Conservation (phyloP, 148 eudicot species). For the Drosera capensis region DNA sequence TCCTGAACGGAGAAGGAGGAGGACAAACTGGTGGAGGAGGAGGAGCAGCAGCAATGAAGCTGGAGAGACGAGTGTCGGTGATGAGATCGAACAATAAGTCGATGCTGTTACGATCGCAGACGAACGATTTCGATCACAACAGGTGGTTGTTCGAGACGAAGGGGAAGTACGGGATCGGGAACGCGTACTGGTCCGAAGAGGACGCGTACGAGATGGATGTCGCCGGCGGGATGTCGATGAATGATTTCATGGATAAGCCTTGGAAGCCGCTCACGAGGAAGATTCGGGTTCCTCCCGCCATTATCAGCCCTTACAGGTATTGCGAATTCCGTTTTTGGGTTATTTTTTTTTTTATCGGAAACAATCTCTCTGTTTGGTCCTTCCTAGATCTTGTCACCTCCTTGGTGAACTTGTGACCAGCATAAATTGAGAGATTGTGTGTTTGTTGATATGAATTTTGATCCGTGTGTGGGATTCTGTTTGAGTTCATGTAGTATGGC, state of each 20-base stretch:
- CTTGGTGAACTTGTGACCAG: too few relatives aligned
- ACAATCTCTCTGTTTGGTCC: too few relatives aligned
- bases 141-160: slow-evolving; percentile 81
- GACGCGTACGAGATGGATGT: slow-evolving; percentile 36
- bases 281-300: slow-evolving; percentile 29
- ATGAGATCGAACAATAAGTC: slow-evolving; percentile 47
- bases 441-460: too few relatives aligned
- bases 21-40: slow-evolving; percentile 1
- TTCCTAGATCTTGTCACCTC: too few relatives aligned
- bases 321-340: too few relatives aligned
- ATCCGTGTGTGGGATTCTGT: too few relatives aligned
- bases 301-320: slow-evolving; percentile 94
- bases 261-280: slow-evolving; percentile 96
- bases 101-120: slow-evolving; percentile 66
- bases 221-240: slow-evolving; percentile 37
- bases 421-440: too few relatives aligned
- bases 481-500: too few relatives aligned
- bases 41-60: slow-evolving; percentile 11
- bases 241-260: slow-evolving; percentile 81
- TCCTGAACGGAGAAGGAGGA: background rate
- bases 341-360: too few relatives aligned
- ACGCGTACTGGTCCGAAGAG: slow-evolving; percentile 66
- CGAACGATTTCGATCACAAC: slow-evolving; percentile 80
- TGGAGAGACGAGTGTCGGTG: slow-evolving; percentile 37
- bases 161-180: slow-evolving; percentile 86